Conservation (phyloP, 2,329 filamentous ascomycete genomes). For the Aschersonia sp. region DNA sequence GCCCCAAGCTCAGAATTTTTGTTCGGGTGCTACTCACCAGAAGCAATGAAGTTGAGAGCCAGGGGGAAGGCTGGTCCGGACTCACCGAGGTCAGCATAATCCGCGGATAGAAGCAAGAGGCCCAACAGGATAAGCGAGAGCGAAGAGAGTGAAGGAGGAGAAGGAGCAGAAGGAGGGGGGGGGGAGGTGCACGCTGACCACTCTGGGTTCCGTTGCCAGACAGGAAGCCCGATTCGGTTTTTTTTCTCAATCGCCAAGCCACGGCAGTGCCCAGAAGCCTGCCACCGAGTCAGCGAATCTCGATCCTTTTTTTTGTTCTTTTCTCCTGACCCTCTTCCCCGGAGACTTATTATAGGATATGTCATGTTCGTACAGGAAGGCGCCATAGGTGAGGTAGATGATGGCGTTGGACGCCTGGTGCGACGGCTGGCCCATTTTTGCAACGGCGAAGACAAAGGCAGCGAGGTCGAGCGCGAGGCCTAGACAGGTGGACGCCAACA, state of each 20-base stretch:
- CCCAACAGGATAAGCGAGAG: not conserved
- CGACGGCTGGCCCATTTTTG: constrained; percentile 59
- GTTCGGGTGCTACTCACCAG: constrained; percentile 54
- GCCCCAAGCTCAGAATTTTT: too few relatives aligned
- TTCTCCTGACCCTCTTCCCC: too few relatives aligned
- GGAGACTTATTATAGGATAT: not conserved
- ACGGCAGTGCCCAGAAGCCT: constrained; percentile 50
- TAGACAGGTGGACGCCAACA: too few relatives aligned
- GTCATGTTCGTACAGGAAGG: constrained; percentile 50
- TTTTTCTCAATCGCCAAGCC: constrained; percentile 43
- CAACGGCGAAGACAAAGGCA: too few relatives aligned
- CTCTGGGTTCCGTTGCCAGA: constrained; percentile 70
- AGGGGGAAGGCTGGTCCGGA: constrained; percentile 51
- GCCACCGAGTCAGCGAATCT: constrained; percentile 6
- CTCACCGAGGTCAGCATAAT: constrained; percentile 1
- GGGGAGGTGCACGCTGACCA: constrained; percentile 38
- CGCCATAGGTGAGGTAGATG: constrained; percentile 66
- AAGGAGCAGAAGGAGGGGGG: constrained; percentile 2
- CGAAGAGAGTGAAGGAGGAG: not conserved
- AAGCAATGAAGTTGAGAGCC: constrained; percentile 81
- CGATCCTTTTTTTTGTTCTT: too few relatives aligned
- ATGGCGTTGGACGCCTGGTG: constrained; percentile 67
- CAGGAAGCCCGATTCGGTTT: constrained; percentile 58
- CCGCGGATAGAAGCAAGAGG: not conserved
- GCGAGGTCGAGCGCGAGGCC: too few relatives aligned